These are phyloP conservation scores for Conticribra weissflogii DNA, from an alignment of 108 stramenopile genomes.

Conservation along the genomic window DNA sequence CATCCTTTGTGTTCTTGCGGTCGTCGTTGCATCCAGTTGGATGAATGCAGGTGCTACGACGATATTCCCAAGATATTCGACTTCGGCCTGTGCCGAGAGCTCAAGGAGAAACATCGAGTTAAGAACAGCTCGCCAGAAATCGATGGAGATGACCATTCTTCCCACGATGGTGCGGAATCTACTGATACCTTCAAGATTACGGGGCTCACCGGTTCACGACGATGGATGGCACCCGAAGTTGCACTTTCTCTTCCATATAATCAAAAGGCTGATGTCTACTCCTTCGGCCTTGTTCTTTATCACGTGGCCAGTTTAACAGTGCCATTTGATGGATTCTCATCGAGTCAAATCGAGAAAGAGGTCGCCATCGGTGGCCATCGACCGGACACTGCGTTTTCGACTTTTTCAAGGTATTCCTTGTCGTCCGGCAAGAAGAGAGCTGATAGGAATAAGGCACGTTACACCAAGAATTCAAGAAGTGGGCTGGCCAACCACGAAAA, in stretches of 20 bases:
- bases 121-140: not conserved
- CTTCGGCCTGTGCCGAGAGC: constrained; percentile 76
- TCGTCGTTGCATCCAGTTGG: not conserved
- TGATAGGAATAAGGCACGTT: not conserved
- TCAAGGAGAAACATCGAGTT: constrained; percentile 17
- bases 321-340: constrained; percentile 44
- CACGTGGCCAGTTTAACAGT: constrained; percentile 56
- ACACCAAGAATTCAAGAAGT: not conserved
- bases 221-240: constrained; percentile 80
- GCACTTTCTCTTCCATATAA: constrained; percentile 44
- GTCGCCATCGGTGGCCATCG: constrained; percentile 8
- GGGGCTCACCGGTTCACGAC: constrained; percentile 65
- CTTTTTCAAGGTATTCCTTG: too few species aligned
- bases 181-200: constrained; percentile 63
- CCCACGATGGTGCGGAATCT: constrained; percentile 1
- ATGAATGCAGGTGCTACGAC: constrained; percentile 16
- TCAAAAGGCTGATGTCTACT: constrained; percentile 62
- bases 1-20: constrained; percentile 12
- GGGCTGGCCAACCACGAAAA: not conserved
- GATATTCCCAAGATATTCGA: constrained; percentile 58
- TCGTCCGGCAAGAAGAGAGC: not conserved
- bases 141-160: too few species aligned
- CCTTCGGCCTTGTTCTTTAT: constrained; percentile 69
- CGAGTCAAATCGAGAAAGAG: constrained; percentile 22
- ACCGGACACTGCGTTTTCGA: not conserved